Evolutionary conservation across 2,329 filamentous ascomycete genomes (phyloP), one percentile per base, ranked within the genome.

Genomic region (Ceratocystis alfenasii): DNA sequence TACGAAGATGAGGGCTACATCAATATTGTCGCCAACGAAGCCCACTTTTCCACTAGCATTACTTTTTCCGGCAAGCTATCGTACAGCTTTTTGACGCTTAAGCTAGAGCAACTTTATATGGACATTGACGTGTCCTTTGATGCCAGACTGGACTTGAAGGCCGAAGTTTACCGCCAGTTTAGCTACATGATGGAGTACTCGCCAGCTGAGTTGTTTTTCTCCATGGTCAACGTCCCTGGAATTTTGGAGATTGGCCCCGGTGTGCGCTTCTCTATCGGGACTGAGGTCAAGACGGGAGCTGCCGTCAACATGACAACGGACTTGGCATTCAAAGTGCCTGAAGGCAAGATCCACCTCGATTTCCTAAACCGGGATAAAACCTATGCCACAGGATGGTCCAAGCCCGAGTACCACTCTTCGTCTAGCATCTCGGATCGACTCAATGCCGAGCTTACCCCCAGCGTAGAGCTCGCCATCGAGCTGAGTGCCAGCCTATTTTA

Each of bases 61-160:
- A 75, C 74, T 15, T 74, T 79, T 57, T 78, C 76, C 1, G 77
- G 77, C 44, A 74, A 75, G 66, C 72, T 79, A n/a, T 71, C 73
- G 62, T 78, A 77, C 70, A 74, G 74, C 68, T 74, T 78, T 68
- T 70, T 72, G 60, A 68, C 68, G n/a, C 71, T 71, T 50, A 70
- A 72, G 50, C 69, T 77, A 4, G 69, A 76, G 55, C 69, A 72
- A 30, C 72, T 79, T 4, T 76, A 75, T 70, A 76, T 79, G 57
- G 76, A 79, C 68, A 72, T 79, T 68, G 76, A 78, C 64, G 72
- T 76, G 25, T 69, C 70, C 25, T 72, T 78, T 64, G 72, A 71
- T 17, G 74, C 75, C 1, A 72, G 74, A 44, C 68, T 79, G 2
- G 74, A 69, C 20, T 63, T 80, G 28, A 73, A 72, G 41, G 72